Base-by-base conservation (phyloP, 1,284 basidiomycete genomes). In the Gomphus bonarii region DNA sequence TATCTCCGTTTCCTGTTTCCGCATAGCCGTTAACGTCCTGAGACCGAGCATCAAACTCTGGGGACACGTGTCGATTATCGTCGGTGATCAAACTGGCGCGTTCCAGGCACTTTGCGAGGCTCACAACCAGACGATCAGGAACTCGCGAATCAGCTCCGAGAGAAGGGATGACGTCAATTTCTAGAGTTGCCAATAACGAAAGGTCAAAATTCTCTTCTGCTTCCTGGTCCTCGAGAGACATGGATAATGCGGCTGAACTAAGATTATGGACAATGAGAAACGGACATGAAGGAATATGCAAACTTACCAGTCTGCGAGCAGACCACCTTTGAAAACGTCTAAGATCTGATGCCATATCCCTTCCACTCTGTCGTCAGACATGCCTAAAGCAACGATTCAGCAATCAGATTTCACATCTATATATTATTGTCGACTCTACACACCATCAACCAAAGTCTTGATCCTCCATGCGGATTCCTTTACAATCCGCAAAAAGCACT, bases 151-250 rank as follows among this genome's bases (percentile, higher is more conserved):
- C 76, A 7, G 47, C 46, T 2, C 89, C 90, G 1, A 97, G 67
- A 59, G 83, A 77, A 0, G 93, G 89, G 1, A 91, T 70, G 5
- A 97, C 80, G 63, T 90, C 83, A 10, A 80, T 81, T 67, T 94
- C 88, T 18, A 97, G 72, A 0, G 85, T 79, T 3, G 80, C 78
- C 33, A 97, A 78, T n/a, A 95, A 76, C 0, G 85, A 76, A 1
- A 93, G 78, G 62, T 97, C 90, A 65, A 95, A 97, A 56, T 82
- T 84, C 67, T 97, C 95, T 66, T 97, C 94, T 0, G 75, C 75
- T 59, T 86, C 82, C 67, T 88, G 84, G 1, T 78, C 74, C 11
- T 86, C 81, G 2, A 85, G 70, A 0, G 82, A 65, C 54, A 87
- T 74, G 12, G 70, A 64, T 58, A 84, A 77, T 3, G 78, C 76